Evolutionary conservation across 2,329 filamentous ascomycete genomes (phyloP).

Genomic region (Eurotiales sp.): DNA sequence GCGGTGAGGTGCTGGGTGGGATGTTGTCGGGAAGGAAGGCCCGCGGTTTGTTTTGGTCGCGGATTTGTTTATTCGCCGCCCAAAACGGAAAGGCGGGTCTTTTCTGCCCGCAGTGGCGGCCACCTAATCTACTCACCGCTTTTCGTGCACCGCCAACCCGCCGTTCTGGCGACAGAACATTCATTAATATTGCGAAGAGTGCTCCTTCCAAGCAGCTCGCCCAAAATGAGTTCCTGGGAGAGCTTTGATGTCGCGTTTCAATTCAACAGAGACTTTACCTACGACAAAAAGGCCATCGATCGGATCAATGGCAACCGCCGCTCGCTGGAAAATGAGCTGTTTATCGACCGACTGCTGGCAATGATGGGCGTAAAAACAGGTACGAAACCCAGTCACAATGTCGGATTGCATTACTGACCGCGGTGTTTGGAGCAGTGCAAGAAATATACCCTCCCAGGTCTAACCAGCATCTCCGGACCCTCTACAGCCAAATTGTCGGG

Average conservation of each 20-base stretch:
- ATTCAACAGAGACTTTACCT: conserved; percentile 57
- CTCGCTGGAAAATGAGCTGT: conserved; percentile 65
- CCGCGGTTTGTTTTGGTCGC: conserved; percentile 24
- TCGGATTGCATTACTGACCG: conserved; percentile 1
- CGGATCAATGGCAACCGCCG: conserved; percentile 66
- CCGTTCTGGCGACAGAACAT: too few relatives aligned
- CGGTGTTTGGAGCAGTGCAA: conserved; percentile 37
- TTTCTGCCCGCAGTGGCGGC: conserved; percentile 27
- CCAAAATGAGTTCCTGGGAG: conserved; percentile 48
- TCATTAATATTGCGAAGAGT: too few relatives aligned
- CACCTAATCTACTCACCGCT: conserved; percentile 10
- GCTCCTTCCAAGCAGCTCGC: too few relatives aligned
- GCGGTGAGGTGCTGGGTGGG: conserved; percentile 18
- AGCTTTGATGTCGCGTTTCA: conserved; percentile 67
- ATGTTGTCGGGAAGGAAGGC: conserved; percentile 22
- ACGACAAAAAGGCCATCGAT: conserved; percentile 58
- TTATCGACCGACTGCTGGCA: conserved; percentile 73
- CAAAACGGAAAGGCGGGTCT: conserved; percentile 29
- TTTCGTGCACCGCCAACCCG: conserved; percentile 16
- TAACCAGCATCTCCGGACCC: conserved; percentile 61
- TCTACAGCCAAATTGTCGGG: conserved; percentile 67
- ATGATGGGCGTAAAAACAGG: conserved; percentile 67
- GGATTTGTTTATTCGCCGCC: conserved; percentile 38
- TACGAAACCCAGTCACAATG: conserved; percentile 31
- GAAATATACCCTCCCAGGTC: conserved; percentile 72